Conservation (phyloP, 495 filamentous ascomycete genomes). For the Lasiosphaeria ovina region DNA sequence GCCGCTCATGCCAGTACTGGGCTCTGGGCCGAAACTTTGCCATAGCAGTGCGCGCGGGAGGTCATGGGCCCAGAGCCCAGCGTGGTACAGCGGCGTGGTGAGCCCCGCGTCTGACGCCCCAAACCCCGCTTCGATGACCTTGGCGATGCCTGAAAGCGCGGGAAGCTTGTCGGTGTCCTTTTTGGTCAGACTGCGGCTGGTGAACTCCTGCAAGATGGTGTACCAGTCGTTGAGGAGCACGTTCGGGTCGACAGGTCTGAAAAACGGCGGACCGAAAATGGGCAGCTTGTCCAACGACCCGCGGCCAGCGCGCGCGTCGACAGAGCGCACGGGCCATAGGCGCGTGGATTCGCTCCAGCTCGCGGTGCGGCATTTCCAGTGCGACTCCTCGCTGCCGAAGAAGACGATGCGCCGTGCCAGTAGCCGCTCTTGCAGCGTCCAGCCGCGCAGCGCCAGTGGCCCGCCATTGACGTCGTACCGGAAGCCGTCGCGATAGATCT, state of each 20-base stretch:
- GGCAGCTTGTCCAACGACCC: neutral
- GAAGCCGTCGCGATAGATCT: conserved; percentile 7
- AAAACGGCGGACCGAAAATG: conserved; percentile 4
- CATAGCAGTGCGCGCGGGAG: conserved; percentile 2
- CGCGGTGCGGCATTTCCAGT: conserved; percentile 9
- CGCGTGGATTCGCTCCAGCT: conserved; percentile 10
- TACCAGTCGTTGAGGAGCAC: conserved; percentile 18
- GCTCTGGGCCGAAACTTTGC: neutral
- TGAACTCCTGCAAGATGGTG: conserved; percentile 19
- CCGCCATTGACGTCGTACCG: conserved; percentile 10
- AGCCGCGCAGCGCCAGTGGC: conserved; percentile 21
- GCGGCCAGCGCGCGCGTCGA: conserved; percentile 8
- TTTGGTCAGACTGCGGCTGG: conserved; percentile 16
- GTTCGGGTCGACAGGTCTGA: neutral
- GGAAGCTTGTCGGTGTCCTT: conserved; percentile 22
- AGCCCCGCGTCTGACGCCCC: neutral
- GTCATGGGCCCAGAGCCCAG: conserved; percentile 8
- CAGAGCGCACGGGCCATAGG: conserved; percentile 1
- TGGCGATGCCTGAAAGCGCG: conserved; percentile 29
- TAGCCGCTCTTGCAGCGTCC: conserved; percentile 28
- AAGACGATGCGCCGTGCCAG: conserved; percentile 25
- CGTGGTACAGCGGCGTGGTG: neutral
- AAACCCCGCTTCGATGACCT: conserved; percentile 8
- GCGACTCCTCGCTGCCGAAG: conserved; percentile 22
- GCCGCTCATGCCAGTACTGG: neutral